Evolutionary conservation across 306 rosid species (phyloP).

Genomic region (Myrica gale): DNA sequence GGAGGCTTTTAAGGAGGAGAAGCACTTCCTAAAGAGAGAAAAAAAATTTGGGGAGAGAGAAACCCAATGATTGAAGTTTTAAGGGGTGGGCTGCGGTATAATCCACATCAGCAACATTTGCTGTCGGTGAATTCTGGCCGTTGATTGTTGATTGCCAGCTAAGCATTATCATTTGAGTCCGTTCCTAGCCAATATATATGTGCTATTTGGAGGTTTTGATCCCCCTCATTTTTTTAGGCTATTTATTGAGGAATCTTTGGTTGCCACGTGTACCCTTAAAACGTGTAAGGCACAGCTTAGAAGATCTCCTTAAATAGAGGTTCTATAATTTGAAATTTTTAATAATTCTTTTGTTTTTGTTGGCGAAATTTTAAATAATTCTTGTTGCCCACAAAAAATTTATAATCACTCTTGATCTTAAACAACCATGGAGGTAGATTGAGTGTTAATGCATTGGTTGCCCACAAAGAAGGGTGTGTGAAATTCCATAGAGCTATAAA

Average conservation of each 20-base stretch:
- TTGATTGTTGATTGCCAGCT: constrained; percentile 73
- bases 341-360: too few species aligned
- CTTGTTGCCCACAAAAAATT: too few species aligned
- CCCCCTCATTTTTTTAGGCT: constrained; percentile 1
- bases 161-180: constrained; percentile 45
- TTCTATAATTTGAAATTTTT: constrained; percentile 9
- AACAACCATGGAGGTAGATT: too few species aligned
- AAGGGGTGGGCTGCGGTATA: constrained; percentile 40
- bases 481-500: too few species aligned
- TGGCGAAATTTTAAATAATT: too few species aligned
- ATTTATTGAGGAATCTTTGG: constrained; percentile 26
- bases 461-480: too few species aligned
- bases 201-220: constrained; percentile 34
- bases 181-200: constrained; percentile 45
- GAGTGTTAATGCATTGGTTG: too few species aligned
- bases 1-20: not conserved
- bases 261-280: constrained; percentile 36
- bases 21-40: constrained; percentile 12
- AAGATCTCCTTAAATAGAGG: constrained; percentile 7
- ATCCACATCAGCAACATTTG: constrained; percentile 52
- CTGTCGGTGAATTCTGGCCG: constrained; percentile 43
- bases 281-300: constrained; percentile 31
- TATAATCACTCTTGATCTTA: too few species aligned
- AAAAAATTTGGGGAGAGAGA: constrained; percentile 34
- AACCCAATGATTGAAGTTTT: constrained; percentile 68